Conservation (phyloP, 2,329 filamentous ascomycete genomes). For the Penicillium sp. region DNA sequence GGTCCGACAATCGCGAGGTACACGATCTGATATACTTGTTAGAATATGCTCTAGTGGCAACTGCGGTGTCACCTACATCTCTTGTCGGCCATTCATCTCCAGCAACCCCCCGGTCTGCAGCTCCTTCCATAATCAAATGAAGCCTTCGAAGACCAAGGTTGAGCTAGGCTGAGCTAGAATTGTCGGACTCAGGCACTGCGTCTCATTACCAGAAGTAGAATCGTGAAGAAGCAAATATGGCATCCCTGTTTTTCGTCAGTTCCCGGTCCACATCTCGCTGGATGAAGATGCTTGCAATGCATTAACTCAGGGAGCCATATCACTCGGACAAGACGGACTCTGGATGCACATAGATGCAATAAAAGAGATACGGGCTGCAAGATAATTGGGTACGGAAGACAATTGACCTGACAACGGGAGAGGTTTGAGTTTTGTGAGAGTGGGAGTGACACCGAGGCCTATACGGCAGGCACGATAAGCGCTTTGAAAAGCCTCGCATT, state of each 20-base stretch:
- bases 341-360: not conserved
- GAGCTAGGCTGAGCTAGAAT: not conserved
- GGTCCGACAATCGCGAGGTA: conserved; percentile 79
- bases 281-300: not conserved
- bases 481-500: too few species aligned
- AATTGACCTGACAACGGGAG: not conserved
- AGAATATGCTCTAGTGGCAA: not conserved
- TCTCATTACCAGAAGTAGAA: too few species aligned
- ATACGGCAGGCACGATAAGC: not conserved
- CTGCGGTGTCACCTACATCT: conserved; percentile 10
- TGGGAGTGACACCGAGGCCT: not conserved
- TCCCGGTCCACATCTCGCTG: not conserved
- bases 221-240: not conserved
- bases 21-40: conserved; percentile 62
- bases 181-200: not conserved
- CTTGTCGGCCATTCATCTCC: conserved; percentile 7
- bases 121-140: not conserved
- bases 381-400: not conserved
- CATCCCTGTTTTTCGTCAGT: not conserved
- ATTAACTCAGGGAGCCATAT: not conserved
- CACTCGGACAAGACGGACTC: not conserved
- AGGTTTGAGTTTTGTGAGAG: not conserved
- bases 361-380: not conserved
- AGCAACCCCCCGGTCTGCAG: not conserved
- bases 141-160: not conserved